Evolutionary conservation across 371 early-diverging fungal genomes (phyloP), one percentile per base, ranked within the genome.

Genomic region (Circinella minor): DNA sequence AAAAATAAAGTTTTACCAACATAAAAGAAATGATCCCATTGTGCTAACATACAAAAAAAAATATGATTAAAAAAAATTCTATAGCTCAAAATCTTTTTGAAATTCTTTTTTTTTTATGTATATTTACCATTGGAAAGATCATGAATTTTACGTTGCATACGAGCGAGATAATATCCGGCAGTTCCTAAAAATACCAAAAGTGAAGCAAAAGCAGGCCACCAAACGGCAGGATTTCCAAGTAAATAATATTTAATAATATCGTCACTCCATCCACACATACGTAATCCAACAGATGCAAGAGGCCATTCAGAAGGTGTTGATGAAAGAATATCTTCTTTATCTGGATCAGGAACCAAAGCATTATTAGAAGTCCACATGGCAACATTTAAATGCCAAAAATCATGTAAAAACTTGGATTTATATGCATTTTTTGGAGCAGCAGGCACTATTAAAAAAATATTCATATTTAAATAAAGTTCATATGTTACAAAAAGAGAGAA

Each of bases 311-410:
- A 84, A 0, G 99, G 99, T 62, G 80, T 74, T 17, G 98, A 98
- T 5, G 95, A 90, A 20, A 99, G 87, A 49, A 87, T 79, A 71
- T 97, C 97, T 73, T 97, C 94, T 80, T 98, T 96, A 77, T 98
- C 97, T 1, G 94, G 94, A 79, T 99, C 99, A 14, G 99, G 98
- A 14, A 93, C 89, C 71, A 99, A 86, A 7, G 99, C 98, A 75
- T 99, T 99, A 86, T 99, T 99, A 18, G 95, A 92, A 0, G 92
- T 92, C 92, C 95, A 96, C 99, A 99, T 99, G 49, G 98, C 96
- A 11, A 93, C 92, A 76, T 99, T 99, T 67, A 97, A 82, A 78
- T 98, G 96, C 69, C 94, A 79, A 76, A 99, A 94, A 81, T 98
- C 94, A 64, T 88, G 86, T 67, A 95, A 77, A 79, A 99, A 99